Evolutionary conservation across 371 early-diverging fungal genomes (phyloP).

Genomic region (Mucor plumbeus): DNA sequence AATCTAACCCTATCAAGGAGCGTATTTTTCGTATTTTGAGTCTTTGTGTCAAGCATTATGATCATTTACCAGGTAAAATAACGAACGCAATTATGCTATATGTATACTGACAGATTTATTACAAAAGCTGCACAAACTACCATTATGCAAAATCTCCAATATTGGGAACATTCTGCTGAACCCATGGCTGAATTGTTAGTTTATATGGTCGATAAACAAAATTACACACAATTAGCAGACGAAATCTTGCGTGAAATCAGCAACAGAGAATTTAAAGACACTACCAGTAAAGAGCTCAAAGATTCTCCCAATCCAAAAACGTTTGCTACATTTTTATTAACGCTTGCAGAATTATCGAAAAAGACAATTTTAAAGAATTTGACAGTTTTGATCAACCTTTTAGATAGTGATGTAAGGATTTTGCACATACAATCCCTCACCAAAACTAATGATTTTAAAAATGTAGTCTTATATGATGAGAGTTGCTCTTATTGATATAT

Average conservation of each 20-base stretch:
- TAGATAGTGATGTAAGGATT: slow-evolving; percentile 83
- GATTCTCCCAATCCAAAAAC: slow-evolving; percentile 86
- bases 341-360: slow-evolving; percentile 82
- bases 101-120: neutral
- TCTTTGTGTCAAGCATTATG: slow-evolving; percentile 73
- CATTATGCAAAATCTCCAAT: slow-evolving; percentile 87
- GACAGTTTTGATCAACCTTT: slow-evolving; percentile 77
- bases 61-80: slow-evolving; percentile 67
- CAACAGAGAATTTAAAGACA: slow-evolving; percentile 66
- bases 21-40: slow-evolving; percentile 67
- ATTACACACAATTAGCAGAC: slow-evolving; percentile 77
- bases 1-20: slow-evolving; percentile 61
- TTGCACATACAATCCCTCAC: neutral
- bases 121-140: slow-evolving; percentile 76
- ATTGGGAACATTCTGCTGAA: slow-evolving; percentile 92
- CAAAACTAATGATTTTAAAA: no score
- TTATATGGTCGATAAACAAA: slow-evolving; percentile 65
- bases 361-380: slow-evolving; percentile 85
- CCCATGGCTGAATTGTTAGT: slow-evolving; percentile 88
- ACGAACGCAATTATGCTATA: no score
- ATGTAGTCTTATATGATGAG: slow-evolving; percentile 83
- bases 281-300: slow-evolving; percentile 51
- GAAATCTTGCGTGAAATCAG: slow-evolving; percentile 78
- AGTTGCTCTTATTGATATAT: slow-evolving; percentile 83
- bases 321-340: slow-evolving; percentile 80